phyloP scores from a whole-genome alignment of 305 asterid species.

The Rubia tinctorum region DNA sequence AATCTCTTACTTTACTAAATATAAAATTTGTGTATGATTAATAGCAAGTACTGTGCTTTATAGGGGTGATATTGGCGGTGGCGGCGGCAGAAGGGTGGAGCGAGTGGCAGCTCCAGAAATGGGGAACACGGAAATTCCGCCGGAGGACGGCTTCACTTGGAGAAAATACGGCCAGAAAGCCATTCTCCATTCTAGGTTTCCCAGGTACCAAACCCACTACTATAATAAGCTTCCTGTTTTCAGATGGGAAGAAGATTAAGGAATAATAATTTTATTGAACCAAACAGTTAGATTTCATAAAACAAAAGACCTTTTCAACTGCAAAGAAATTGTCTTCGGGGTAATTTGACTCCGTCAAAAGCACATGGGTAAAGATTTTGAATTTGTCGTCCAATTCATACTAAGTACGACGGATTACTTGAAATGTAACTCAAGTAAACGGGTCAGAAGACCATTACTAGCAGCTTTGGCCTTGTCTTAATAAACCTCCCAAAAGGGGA shows the following conservation, averaged over 20 bases:
- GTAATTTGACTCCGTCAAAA: neutral
- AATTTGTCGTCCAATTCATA: neutral
- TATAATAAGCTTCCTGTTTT: too few relatives aligned
- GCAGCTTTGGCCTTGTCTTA: neutral
- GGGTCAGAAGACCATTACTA: neutral
- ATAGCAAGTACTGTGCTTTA: too few relatives aligned
- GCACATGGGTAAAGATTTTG: neutral
- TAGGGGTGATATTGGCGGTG: conserved; percentile 44
- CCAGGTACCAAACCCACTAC: conserved; percentile 40
- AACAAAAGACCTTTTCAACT: neutral
- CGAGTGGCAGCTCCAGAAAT: conserved; percentile 61
- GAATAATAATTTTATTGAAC: neutral
- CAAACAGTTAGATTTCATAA: neutral
- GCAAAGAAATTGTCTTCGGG: neutral
- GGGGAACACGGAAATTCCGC: conserved; percentile 81
- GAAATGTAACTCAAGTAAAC: neutral
- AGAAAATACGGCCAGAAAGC: conserved; percentile 85
- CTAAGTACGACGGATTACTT: neutral
- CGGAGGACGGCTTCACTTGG: conserved; percentile 86
- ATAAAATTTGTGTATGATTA: too few relatives aligned
- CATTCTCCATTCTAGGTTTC: conserved; percentile 59
- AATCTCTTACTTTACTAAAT: too few relatives aligned
- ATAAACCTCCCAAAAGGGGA: neutral
- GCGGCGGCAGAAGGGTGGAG: conserved; percentile 29
- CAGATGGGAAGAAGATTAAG: too few relatives aligned